Evolutionary conservation across 345 rosid genomes (phyloP).

Genomic region (Bruguiera sexangula): DNA sequence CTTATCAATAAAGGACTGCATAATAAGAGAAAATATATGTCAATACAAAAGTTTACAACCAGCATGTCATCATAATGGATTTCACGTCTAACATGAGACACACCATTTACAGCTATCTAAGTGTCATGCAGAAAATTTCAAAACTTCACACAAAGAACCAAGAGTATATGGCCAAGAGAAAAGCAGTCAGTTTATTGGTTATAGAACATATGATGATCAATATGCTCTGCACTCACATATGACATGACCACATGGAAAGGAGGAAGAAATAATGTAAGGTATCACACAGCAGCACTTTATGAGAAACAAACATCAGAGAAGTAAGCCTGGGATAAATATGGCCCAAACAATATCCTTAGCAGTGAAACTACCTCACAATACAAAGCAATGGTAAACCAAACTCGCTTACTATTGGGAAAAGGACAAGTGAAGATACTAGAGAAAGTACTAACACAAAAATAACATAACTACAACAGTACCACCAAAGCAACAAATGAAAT

Average conservation of each 20-base stretch:
- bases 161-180: neutral
- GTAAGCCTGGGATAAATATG: neutral
- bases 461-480: neutral
- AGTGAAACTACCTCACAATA: no score
- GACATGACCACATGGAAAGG: neutral
- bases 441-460: no score
- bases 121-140: neutral
- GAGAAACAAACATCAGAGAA: neutral
- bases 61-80: neutral
- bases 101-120: neutral
- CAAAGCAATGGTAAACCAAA: no score
- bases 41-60: constrained; percentile 7
- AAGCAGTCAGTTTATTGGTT: neutral
- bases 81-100: neutral
- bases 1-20: constrained; percentile 95
- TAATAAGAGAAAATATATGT: constrained; percentile 17
- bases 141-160: neutral
- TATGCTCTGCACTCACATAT: neutral
- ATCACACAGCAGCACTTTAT: neutral
- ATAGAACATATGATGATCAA: neutral
- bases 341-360: no score
- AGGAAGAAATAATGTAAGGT: neutral
- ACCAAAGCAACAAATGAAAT: constrained; percentile 5
- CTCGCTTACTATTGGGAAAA: no score
- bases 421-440: no score